Evolutionary conservation across 768 basidiomycete genomes (phyloP), one percentile per base, ranked within the genome.

Genomic region (Boletus coccyginus): DNA sequence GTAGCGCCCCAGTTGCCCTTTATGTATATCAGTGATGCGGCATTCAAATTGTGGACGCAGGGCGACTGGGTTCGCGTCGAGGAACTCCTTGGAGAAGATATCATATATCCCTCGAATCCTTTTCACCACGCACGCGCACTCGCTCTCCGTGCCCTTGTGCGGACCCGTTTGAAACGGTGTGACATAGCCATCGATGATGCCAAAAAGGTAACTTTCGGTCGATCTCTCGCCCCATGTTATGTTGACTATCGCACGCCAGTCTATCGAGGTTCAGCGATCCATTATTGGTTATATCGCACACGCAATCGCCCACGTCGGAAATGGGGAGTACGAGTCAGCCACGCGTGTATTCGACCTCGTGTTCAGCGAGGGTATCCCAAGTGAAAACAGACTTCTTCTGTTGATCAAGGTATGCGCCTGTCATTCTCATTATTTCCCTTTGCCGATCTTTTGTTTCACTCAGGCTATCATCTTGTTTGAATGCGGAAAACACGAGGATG

Each of bases 201-300:
- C 0, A 56, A 39, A 38, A n/a, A 16, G 51, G 61, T 62, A 24
- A 35, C 1, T 3, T 17, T 0, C 0, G 1, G 35, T 7, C n/a
- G 8, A 21, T 31, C 11, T 16, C 1, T 27, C 27, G 5, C 14
- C 35, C 0, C 5, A 12, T 29, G 1, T 17, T 2, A 7, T 24
- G 11, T 27, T 60, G 35, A 60, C 19, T 1, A 6, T 32, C 8
- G 1, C 1, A 16, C 11, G 1, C 1, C 21, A 47, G 62, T 64
- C 63, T 21, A 36, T 55, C n/a, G 5, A 58, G 11, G 16, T 38
- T 16, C 52, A 44, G 10, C 35, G 14, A n/a, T 65, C 62, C 21
- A n/a, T 16, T 6, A 27, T 27, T 27, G 27, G 27, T 27, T 27
- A 27, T 27, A 27, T 27, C 27, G 27, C 27, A 4, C 27, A 27